These are phyloP conservation scores for Ascochyta koolunga DNA, from an alignment of 2,329 filamentous ascomycete species.

Conservation along the genomic window DNA sequence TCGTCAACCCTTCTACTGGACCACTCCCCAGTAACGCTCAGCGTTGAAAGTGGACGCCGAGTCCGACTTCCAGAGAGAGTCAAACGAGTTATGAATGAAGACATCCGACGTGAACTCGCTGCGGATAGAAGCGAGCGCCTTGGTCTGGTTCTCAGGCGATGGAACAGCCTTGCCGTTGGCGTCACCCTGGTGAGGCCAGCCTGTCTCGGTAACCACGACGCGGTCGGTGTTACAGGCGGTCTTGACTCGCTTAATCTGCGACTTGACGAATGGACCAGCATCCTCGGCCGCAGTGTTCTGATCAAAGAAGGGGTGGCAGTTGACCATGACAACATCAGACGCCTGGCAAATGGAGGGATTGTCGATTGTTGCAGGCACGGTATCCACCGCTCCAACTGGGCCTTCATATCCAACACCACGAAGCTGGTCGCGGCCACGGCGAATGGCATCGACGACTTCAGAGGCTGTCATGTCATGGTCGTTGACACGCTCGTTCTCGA, in stretches of 20 bases:
- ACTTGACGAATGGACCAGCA: slow-evolving; percentile 71
- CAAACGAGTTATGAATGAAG: slow-evolving; percentile 79
- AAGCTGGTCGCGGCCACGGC: slow-evolving; percentile 63
- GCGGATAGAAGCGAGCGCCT: slow-evolving; percentile 70
- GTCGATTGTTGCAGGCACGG: slow-evolving; percentile 69
- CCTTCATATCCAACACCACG: slow-evolving; percentile 70
- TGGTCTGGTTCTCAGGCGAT: slow-evolving; percentile 67
- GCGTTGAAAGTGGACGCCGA: slow-evolving; percentile 67
- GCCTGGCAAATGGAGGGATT: slow-evolving; percentile 73
- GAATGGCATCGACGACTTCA: slow-evolving; percentile 65
- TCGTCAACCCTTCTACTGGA: slow-evolving; percentile 17
- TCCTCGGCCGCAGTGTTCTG: slow-evolving; percentile 62
- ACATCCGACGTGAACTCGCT: slow-evolving; percentile 63
- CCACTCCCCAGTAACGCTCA: slow-evolving; percentile 76
- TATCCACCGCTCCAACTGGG: slow-evolving; percentile 80
- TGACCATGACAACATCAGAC: slow-evolving; percentile 80
- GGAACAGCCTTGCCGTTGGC: slow-evolving; percentile 73
- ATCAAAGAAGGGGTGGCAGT: slow-evolving; percentile 87
- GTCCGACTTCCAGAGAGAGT: slow-evolving; percentile 79
- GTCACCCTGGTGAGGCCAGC: slow-evolving; percentile 77
- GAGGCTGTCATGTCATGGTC: slow-evolving; percentile 56
- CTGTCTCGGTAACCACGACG: slow-evolving; percentile 79
- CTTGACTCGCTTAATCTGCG: slow-evolving; percentile 58
- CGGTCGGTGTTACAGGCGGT: slow-evolving; percentile 61
- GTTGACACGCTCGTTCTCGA: slow-evolving; percentile 81